Evolutionary conservation across 1,139 yeast species (phyloP), one percentile per base, ranked within the genome.

Genomic region (Candida sp.): DNA sequence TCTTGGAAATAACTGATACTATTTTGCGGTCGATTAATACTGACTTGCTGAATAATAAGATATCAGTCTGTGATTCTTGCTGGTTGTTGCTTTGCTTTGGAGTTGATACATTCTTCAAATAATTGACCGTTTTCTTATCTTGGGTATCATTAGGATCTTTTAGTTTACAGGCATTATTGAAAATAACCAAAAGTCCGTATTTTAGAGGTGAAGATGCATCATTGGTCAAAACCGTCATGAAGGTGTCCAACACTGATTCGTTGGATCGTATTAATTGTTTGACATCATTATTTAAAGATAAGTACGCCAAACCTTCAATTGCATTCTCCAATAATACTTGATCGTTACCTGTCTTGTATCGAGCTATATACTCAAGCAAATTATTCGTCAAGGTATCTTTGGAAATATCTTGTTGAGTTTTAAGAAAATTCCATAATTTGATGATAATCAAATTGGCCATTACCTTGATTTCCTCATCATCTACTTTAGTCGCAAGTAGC

Each of bases 221-320:
- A 49, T 40, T 40, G 19, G 39, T 48, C 29, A 45, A 50, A n/a
- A 57, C 35, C 4, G 38, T 25, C 2, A 61, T 52, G 25, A 47
- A 60, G 32, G 43, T 43, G 3, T 59, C 62, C 4, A 74, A 51
- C 2, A 68, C 51, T 12, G 50, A 53, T 21, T 60, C 64, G 47
- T 75, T 69, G 25, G 46, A 45, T 50, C 82, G 60, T 7, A 77
- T 42, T 15, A 42, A 39, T 9, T 58, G 54, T 43, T 68, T 66
- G 3, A 71, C 55, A 7, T 58, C 48, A 21, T 62, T 50, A 43
- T 68, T 72, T 33, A 77, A 59, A 1, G 77, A 66, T 22, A 78
- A 52, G 45, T 74, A 76, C 12, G 81, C 78, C 39, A 78, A 52
- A 0, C 77, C 76, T 56, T 78, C 83, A 22, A 75, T 53, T 11